Conservation (phyloP, 1,284 basidiomycete species). For the Ceratobasidium sp. region DNA sequence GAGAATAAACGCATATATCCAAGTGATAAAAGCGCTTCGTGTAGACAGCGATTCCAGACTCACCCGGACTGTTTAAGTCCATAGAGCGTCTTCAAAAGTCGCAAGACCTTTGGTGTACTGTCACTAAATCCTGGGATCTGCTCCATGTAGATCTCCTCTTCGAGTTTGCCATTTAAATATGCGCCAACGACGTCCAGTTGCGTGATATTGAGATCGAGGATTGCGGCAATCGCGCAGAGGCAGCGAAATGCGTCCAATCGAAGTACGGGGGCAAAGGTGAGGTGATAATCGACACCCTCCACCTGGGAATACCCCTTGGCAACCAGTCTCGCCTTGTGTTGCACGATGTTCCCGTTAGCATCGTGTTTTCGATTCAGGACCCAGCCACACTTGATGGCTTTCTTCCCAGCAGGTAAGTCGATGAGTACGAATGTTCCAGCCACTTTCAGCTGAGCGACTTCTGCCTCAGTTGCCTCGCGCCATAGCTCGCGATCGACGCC, state of each 20-base stretch:
- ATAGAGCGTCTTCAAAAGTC: slow-evolving; percentile 3
- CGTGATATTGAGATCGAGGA: slow-evolving; percentile 55
- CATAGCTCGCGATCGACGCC: slow-evolving; percentile 18
- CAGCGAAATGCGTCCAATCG: slow-evolving; percentile 6
- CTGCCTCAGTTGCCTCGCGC: slow-evolving; percentile 9
- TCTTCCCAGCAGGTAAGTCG: slow-evolving; percentile 19
- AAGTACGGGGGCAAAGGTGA: slow-evolving; percentile 32
- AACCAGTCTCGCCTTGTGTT: slow-evolving; percentile 3
- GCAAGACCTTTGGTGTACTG: background rate
- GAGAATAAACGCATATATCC: slow-evolving; percentile 19
- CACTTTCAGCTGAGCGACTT: slow-evolving; percentile 17
- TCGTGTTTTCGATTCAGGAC: slow-evolving; percentile 1
- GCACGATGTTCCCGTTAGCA: slow-evolving; percentile 12
- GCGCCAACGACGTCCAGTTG: slow-evolving; percentile 56
- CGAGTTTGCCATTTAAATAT: slow-evolving; percentile 55
- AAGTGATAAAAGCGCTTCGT: slow-evolving; percentile 10
- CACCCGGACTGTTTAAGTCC: slow-evolving; percentile 19
- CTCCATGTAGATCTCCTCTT: slow-evolving; percentile 56
- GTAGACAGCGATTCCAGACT: slow-evolving; percentile 3
- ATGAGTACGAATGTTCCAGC: slow-evolving; percentile 15
- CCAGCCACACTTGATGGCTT: slow-evolving; percentile 20
- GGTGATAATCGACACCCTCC: slow-evolving; percentile 16
- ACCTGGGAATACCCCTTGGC: slow-evolving; percentile 24
- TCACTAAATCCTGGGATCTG: slow-evolving; percentile 22
- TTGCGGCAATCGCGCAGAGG: slow-evolving; percentile 57